phyloP scores from a whole-genome alignment of 169 alveolate genomes.

The Babesia caballi region DNA sequence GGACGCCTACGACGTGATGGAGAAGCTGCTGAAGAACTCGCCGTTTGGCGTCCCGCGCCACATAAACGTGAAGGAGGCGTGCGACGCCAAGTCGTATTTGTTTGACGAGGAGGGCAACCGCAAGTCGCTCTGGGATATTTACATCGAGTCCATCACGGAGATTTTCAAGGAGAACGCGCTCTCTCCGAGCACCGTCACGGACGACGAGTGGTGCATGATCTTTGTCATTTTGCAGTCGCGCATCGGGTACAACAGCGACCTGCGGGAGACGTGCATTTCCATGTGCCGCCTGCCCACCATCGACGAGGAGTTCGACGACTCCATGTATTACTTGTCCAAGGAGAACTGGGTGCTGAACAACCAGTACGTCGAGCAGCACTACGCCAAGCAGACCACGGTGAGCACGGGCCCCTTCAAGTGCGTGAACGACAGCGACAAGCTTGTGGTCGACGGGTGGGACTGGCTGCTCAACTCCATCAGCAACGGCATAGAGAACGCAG shows the following conservation, averaged over 20 bases:
- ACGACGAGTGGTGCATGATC: conserved; percentile 26
- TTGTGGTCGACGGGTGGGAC: conserved; percentile 78
- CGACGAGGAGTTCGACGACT: conserved; percentile 33
- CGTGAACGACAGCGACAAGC: conserved; percentile 62
- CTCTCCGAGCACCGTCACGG: background rate
- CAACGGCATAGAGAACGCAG: conserved; percentile 37
- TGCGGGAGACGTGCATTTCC: conserved; percentile 61
- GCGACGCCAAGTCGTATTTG: conserved; percentile 17
- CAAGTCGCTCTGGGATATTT: conserved; percentile 73
- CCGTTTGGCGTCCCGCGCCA: background rate
- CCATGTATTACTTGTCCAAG: conserved; percentile 17
- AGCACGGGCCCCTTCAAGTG: conserved; percentile 45
- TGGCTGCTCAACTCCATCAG: conserved; percentile 68
- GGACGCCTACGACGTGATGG: conserved; percentile 39
- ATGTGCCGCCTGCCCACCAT: conserved; percentile 53
- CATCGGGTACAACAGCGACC: conserved; percentile 53
- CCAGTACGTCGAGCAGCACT: conserved; percentile 41
- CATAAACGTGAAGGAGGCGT: background rate
- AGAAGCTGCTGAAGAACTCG: conserved; percentile 28
- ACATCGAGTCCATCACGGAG: conserved; percentile 66
- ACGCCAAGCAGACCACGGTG: conserved; percentile 43
- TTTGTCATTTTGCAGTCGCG: conserved; percentile 56
- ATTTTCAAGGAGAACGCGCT: conserved; percentile 57
- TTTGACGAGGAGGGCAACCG: conserved; percentile 39
- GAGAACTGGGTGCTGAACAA: conserved; percentile 22